Conservation (phyloP, 805 yeast genomes). For the Monosporozyma solicola region DNA sequence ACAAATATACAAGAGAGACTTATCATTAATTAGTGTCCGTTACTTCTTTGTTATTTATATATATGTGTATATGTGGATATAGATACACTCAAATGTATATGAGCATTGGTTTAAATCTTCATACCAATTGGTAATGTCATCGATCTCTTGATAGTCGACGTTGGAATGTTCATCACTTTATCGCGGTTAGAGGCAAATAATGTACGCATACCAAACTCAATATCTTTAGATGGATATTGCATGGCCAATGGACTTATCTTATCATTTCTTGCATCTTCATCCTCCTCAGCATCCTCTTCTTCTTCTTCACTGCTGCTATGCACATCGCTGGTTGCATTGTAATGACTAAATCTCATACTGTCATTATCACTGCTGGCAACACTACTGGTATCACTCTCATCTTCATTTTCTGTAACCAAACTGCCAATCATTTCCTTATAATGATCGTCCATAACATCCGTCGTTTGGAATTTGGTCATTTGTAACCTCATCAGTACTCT, state of each 20-base stretch:
- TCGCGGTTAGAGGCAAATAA: conserved; percentile 1
- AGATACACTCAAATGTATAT: too few species aligned
- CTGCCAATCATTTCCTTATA: conserved; percentile 4
- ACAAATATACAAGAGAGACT: too few species aligned
- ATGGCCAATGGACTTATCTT: background rate
- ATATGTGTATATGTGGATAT: background rate
- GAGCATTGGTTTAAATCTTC: conserved; percentile 9
- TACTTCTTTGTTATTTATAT: background rate
- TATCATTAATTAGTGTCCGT: background rate
- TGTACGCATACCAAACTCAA: background rate
- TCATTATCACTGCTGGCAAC: conserved; percentile 3
- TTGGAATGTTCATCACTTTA: conserved; percentile 16
- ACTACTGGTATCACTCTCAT: conserved; percentile 2
- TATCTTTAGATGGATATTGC: background rate
- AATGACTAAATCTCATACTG: background rate
- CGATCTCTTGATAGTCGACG: conserved; percentile 18
- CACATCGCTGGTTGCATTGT: conserved; percentile 1
- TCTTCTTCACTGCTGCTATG: background rate
- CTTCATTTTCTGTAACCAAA: conserved; percentile 4
- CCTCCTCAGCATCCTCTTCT: conserved; percentile 1
- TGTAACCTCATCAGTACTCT: conserved; percentile 24
- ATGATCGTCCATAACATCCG: conserved; percentile 8
- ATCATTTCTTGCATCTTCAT: background rate
- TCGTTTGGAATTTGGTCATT: conserved; percentile 16
- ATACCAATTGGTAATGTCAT: conserved; percentile 27